phyloP scores from a whole-genome alignment of 208 protist genomes.

The Leishmania tarentolae region DNA sequence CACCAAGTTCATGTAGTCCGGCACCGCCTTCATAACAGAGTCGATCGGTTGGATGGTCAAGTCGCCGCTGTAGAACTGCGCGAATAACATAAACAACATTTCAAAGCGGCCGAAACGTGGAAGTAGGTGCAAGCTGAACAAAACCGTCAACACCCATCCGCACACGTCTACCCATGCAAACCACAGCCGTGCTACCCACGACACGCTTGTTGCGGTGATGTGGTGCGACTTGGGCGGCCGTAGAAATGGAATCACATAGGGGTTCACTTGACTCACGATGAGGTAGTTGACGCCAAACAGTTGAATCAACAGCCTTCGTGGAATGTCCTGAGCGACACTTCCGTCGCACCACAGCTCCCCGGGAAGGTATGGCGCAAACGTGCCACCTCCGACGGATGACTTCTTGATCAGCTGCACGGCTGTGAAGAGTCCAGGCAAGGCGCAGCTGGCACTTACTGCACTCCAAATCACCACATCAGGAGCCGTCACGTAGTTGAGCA shows the following conservation, averaged over 20 bases:
- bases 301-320: constrained; percentile 55
- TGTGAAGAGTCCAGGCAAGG: constrained; percentile 69
- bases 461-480: constrained; percentile 84
- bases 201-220: constrained; percentile 18
- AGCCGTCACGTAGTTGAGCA: constrained; percentile 86
- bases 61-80: constrained; percentile 67
- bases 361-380: constrained; percentile 51
- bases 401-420: constrained; percentile 73
- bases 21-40: constrained; percentile 45
- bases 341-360: constrained; percentile 74
- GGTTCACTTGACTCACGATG: constrained; percentile 84
- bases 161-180: constrained; percentile 33
- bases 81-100: constrained; percentile 46
- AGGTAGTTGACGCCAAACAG: constrained; percentile 82
- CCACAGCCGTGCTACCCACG: constrained; percentile 33
- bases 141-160: constrained; percentile 44
- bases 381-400: constrained; percentile 25
- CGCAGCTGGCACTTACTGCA: constrained; percentile 71
- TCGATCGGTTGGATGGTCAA: constrained; percentile 71
- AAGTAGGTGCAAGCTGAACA: constrained; percentile 45
- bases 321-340: constrained; percentile 63
- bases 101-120: constrained; percentile 38
- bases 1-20: constrained; percentile 68
- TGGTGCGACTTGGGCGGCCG: constrained; percentile 34
- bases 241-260: constrained; percentile 82